These are phyloP conservation scores for Grigorovia yakushimaensis DNA, from an alignment of 805 yeast species.

Conservation along the genomic window DNA sequence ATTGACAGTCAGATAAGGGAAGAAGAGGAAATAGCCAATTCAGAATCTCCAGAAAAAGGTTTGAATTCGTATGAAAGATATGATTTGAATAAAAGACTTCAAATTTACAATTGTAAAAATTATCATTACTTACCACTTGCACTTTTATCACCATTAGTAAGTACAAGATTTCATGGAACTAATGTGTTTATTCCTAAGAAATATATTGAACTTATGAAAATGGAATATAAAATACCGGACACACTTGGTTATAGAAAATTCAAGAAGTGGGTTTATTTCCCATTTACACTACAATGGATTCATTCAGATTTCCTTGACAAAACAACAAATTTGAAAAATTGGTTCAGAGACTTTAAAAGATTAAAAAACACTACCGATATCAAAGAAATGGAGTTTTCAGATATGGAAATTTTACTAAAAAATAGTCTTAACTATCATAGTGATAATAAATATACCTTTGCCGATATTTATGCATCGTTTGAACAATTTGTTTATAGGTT, in stretches of 20 bases:
- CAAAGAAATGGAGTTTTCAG: slow-evolving; percentile 10
- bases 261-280: slow-evolving; percentile 37
- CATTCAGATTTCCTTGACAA: slow-evolving; percentile 10
- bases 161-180: slow-evolving; percentile 48
- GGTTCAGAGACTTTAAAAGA: slow-evolving; percentile 5
- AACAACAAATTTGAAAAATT: slow-evolving; percentile 10
- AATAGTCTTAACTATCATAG: slow-evolving; percentile 13
- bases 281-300: slow-evolving; percentile 50
- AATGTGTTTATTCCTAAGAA: slow-evolving; percentile 47
- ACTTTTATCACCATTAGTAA: slow-evolving; percentile 45
- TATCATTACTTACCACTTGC: slow-evolving; percentile 42
- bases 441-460: slow-evolving; percentile 8
- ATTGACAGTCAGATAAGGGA: slow-evolving; percentile 7
- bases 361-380: slow-evolving; percentile 8
- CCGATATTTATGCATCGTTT: slow-evolving; percentile 9
- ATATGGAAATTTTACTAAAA: slow-evolving; percentile 10
- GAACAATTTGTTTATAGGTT: slow-evolving; percentile 16
- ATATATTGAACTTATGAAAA: slow-evolving; percentile 31
- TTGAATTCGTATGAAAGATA: slow-evolving; percentile 27
- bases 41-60: slow-evolving; percentile 10
- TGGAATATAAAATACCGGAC: slow-evolving; percentile 40
- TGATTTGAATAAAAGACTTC: slow-evolving; percentile 24
- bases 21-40: neutral
- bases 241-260: slow-evolving; percentile 26
- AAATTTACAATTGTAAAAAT: slow-evolving; percentile 47